phyloP scores from a whole-genome alignment of 1,139 yeast genomes.

The Sugiyamaella paludigena region DNA sequence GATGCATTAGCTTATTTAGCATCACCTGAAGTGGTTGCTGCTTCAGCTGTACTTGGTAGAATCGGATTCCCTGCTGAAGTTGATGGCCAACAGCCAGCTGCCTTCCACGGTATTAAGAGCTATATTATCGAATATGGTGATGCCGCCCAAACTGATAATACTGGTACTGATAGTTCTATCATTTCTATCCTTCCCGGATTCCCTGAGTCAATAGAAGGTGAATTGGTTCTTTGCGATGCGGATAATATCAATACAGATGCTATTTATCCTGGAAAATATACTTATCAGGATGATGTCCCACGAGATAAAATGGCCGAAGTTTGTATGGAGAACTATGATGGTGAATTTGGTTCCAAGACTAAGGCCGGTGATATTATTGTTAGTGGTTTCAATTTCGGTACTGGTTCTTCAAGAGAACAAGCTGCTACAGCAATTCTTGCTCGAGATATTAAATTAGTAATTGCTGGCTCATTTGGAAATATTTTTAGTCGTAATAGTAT shows the following conservation, averaged over 20 bases:
- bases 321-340: conserved; percentile 97
- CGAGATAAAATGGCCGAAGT: conserved; percentile 96
- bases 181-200: conserved; percentile 83
- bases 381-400: conserved; percentile 93
- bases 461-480: conserved; percentile 97
- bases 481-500: conserved; percentile 93
- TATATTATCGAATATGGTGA: conserved; percentile 41
- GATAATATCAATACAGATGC: conserved; percentile 98
- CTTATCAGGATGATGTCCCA: conserved; percentile 95
- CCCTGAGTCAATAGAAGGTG: conserved; percentile 87
- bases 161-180: conserved; percentile 42
- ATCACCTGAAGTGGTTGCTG: conserved; percentile 97
- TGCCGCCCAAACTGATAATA: conserved; percentile 31
- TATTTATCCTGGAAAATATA: conserved; percentile 97
- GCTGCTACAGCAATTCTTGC: conserved; percentile 97
- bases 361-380: conserved; percentile 85
- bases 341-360: conserved; percentile 78
- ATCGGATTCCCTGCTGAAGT: conserved; percentile 92
- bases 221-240: conserved; percentile 90
- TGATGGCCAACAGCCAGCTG: conserved; percentile 48
- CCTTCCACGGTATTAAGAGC: conserved; percentile 48
- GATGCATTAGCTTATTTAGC: conserved; percentile 96
- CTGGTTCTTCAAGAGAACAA: conserved; percentile 98
- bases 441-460: conserved; percentile 86
- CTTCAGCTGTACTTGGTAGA: conserved; percentile 90